These are phyloP conservation scores for Chrysanthemum seticuspe DNA, from an alignment of 129 eudicot genomes.

Conservation along the genomic window DNA sequence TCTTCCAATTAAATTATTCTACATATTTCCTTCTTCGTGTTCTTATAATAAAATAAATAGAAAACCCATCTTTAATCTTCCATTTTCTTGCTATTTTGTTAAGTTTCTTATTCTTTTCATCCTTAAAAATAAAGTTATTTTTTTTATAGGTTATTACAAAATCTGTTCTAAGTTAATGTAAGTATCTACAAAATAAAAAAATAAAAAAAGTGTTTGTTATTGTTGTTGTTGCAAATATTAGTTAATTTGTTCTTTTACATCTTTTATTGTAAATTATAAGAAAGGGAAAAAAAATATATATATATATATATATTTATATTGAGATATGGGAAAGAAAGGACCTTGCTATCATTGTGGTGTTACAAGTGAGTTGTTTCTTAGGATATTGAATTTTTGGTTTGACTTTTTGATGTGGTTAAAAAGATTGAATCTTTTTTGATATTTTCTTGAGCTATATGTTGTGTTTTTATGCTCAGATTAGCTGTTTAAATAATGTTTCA, in stretches of 20 bases:
- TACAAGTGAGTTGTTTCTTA: constrained; percentile 65
- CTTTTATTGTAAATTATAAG: constrained; percentile 12
- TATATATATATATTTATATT: background rate
- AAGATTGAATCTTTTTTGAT: constrained; percentile 24
- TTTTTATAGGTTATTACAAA: background rate
- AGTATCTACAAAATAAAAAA: background rate
- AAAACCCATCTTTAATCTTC: background rate
- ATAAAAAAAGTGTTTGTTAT: too few relatives aligned
- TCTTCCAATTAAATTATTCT: background rate
- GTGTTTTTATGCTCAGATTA: constrained; percentile 23
- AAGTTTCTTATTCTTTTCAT: background rate
- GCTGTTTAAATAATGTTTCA: constrained; percentile 26
- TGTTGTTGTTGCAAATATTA: constrained; percentile 3
- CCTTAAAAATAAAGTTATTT: constrained; percentile 1
- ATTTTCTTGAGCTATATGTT: background rate
- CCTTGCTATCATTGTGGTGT: constrained; percentile 35
- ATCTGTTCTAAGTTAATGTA: background rate
- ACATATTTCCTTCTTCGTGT: background rate
- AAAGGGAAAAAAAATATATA: constrained; percentile 5
- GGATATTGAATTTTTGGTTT: constrained; percentile 28
- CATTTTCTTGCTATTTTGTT: background rate
- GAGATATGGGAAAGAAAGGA: constrained; percentile 62
- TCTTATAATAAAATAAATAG: background rate
- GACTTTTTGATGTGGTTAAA: constrained; percentile 22
- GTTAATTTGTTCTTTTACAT: constrained; percentile 20